Conservation (phyloP, 2,329 filamentous ascomycete genomes). For the Claviceps maximensis region DNA sequence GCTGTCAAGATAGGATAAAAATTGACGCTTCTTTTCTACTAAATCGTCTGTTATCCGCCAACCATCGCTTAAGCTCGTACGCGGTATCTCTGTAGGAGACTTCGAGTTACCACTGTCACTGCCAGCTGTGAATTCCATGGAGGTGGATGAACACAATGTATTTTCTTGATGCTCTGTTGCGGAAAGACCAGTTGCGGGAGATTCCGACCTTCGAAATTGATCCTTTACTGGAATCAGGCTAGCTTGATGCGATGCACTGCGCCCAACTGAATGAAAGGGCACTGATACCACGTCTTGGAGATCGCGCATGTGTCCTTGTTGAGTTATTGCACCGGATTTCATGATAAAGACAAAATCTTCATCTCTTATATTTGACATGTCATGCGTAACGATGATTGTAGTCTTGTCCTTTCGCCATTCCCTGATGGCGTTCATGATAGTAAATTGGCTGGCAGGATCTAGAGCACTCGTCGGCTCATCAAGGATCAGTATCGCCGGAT, state of each 20-base stretch:
- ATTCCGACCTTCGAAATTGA: no score
- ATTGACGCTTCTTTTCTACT: slow-evolving; percentile 1
- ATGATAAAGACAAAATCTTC: slow-evolving; percentile 72
- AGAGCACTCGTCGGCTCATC: slow-evolving; percentile 83
- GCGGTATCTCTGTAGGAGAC: slow-evolving; percentile 37
- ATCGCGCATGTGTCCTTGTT: slow-evolving; percentile 38
- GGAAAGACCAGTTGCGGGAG: neutral
- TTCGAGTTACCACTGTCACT: neutral
- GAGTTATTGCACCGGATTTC: slow-evolving; percentile 52
- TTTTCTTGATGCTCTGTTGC: neutral
- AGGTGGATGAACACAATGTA: neutral
- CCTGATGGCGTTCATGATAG: slow-evolving; percentile 63
- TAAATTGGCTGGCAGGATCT: slow-evolving; percentile 54
- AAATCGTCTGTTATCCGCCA: slow-evolving; percentile 1
- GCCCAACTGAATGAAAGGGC: neutral
- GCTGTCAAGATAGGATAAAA: slow-evolving; percentile 4
- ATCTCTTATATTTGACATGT: slow-evolving; percentile 60
- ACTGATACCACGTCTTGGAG: neutral
- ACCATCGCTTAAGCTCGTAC: slow-evolving; percentile 31
- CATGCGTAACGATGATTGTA: slow-evolving; percentile 88
- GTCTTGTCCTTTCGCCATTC: slow-evolving; percentile 69
- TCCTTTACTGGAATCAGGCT: neutral
- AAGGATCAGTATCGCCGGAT: slow-evolving; percentile 69
- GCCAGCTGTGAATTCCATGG: no score
- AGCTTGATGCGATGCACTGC: neutral